phyloP scores from a whole-genome alignment of 164 flowering plant genomes.

The Stephania japonica region DNA sequence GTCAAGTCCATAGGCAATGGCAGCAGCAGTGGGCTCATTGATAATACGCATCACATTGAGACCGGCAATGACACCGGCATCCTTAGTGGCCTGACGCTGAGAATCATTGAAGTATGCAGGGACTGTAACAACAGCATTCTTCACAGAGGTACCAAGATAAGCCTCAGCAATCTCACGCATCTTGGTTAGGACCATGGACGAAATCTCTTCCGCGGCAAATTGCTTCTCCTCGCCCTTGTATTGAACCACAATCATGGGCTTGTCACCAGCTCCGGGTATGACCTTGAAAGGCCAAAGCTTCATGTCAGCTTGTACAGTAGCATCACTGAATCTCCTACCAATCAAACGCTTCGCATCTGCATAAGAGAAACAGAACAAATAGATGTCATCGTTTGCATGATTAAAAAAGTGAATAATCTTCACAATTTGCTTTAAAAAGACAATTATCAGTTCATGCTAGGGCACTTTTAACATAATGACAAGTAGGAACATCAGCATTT shows the following conservation, averaged over 20 bases:
- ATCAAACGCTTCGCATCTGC: conserved; percentile 27
- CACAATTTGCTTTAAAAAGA: no score
- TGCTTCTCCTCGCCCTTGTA: conserved; percentile 33
- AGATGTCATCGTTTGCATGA: background rate
- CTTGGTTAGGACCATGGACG: conserved; percentile 26
- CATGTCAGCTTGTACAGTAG: conserved; percentile 21
- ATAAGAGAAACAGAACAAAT: background rate
- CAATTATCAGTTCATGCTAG: no score
- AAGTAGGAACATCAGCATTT: no score
- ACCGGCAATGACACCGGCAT: conserved; percentile 43
- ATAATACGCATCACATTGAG: conserved; percentile 42
- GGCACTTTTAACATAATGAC: no score
- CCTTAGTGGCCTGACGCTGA: conserved; percentile 47
- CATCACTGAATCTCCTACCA: conserved; percentile 21
- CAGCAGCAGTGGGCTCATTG: conserved; percentile 57
- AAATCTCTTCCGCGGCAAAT: conserved; percentile 28
- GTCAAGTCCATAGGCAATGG: conserved; percentile 56
- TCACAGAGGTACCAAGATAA: conserved; percentile 28
- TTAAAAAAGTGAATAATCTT: no score
- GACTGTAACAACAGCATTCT: conserved; percentile 42
- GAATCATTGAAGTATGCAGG: conserved; percentile 44
- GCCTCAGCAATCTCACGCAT: conserved; percentile 47
- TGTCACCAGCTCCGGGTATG: conserved; percentile 16
- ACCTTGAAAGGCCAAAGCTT: conserved; percentile 27
- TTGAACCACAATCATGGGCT: conserved; percentile 21